Percentiles rank a stretch among this genome's conserved stretches.
Evolutionary conservation across 805 yeast genomes (phyloP).

Genomic region (Tetrapisispora nanseiensis): DNA sequence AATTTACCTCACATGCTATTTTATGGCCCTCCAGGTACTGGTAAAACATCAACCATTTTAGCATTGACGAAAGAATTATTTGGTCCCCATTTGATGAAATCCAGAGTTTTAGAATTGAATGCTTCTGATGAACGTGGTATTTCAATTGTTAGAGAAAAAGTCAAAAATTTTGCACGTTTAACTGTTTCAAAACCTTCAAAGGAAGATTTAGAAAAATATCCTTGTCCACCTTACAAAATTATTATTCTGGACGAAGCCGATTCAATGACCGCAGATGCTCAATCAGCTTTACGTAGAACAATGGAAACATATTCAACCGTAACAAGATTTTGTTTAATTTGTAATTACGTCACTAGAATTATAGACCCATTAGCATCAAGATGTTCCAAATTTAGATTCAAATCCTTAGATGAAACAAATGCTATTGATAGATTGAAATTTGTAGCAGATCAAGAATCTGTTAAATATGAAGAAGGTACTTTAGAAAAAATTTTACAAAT

Average conservation of each 20-base stretch:
- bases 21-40: slow-evolving; percentile 93
- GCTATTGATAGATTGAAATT: slow-evolving; percentile 59
- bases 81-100: slow-evolving; percentile 59
- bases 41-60: slow-evolving; percentile 79
- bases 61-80: slow-evolving; percentile 74
- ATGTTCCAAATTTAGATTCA: slow-evolving; percentile 91
- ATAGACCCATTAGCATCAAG: slow-evolving; percentile 95
- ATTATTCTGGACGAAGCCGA: slow-evolving; percentile 93
- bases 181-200: slow-evolving; percentile 71
- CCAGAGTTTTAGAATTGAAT: slow-evolving; percentile 71
- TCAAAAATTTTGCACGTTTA: slow-evolving; percentile 77
- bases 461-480: slow-evolving; percentile 38
- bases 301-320: slow-evolving; percentile 85
- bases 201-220: slow-evolving; percentile 62
- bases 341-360: slow-evolving; percentile 93
- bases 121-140: slow-evolving; percentile 92
- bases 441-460: slow-evolving; percentile 43
- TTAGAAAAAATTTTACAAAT: slow-evolving; percentile 57
- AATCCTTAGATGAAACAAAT: slow-evolving; percentile 57
- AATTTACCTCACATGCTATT: slow-evolving; percentile 87
- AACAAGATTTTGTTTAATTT: slow-evolving; percentile 86
- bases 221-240: slow-evolving; percentile 94
- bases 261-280: slow-evolving; percentile 96
- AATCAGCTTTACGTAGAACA: slow-evolving; percentile 87
- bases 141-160: slow-evolving; percentile 74